Percentiles rank a stretch among this genome's conserved stretches.
Conservation (phyloP, 2,329 filamentous ascomycete species). For the Ophiostoma sp. region DNA sequence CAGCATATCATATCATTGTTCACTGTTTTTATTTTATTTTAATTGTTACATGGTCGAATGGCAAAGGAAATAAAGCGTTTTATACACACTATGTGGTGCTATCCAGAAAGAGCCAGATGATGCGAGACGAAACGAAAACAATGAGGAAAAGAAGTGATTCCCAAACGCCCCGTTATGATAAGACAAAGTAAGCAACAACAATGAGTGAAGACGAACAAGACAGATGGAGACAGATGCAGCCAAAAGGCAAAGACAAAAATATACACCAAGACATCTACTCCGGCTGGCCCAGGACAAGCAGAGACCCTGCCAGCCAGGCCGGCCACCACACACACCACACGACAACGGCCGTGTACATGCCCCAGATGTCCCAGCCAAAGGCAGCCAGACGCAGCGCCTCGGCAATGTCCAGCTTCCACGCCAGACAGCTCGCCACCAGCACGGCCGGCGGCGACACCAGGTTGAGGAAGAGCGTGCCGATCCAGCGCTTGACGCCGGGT, state of each 20-base stretch:
- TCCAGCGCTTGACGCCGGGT: conserved; percentile 36
- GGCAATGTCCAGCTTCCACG: conserved; percentile 42
- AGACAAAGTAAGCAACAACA: not conserved
- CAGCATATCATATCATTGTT: not conserved
- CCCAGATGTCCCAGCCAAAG: conserved; percentile 85
- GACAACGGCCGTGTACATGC: conserved; percentile 80
- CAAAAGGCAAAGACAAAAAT: not conserved
- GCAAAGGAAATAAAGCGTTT: not conserved
- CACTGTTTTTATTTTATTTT: too few species aligned
- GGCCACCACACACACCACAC: conserved; percentile 98
- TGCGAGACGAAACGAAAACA: not conserved
- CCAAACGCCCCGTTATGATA: not conserved
- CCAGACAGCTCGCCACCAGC: conserved; percentile 43
- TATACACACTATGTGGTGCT: not conserved
- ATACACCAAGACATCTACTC: not conserved
- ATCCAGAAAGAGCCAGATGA: not conserved
- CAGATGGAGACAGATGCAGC: not conserved
- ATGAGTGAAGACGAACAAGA: not conserved
- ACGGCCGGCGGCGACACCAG: conserved; percentile 58
- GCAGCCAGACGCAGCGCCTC: conserved; percentile 66
- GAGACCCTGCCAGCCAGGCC: conserved; percentile 68
- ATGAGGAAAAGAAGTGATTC: not conserved
- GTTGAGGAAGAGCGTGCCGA: conserved; percentile 50
- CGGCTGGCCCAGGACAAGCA: conserved; percentile 47
- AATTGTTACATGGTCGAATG: not conserved